Conservation (phyloP, 768 basidiomycete genomes). For the Phanerochaete sordida region DNA sequence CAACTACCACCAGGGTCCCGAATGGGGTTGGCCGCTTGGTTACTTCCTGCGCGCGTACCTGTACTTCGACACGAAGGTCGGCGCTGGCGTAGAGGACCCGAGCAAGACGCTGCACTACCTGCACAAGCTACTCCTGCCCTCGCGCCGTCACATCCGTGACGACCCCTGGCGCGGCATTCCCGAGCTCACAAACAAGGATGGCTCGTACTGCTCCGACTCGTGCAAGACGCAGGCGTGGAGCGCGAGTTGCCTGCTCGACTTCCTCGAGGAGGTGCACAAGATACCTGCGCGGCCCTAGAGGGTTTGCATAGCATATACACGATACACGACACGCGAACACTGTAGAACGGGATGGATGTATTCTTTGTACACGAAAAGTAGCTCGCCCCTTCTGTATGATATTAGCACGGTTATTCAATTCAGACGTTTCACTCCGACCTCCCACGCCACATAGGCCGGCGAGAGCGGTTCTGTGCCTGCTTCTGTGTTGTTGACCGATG, state of each 20-base stretch:
- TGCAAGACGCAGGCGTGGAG: slow-evolving; percentile 98
- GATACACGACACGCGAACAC: not conserved
- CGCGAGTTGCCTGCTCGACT: slow-evolving; percentile 87
- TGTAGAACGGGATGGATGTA: not conserved
- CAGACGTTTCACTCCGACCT: too few relatives aligned
- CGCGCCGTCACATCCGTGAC: slow-evolving; percentile 68
- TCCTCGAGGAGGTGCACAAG: slow-evolving; percentile 71
- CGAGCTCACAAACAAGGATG: slow-evolving; percentile 86
- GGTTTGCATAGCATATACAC: not conserved
- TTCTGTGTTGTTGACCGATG: too few relatives aligned
- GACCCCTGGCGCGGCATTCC: slow-evolving; percentile 95
- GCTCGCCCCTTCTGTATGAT: not conserved
- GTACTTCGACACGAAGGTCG: slow-evolving; percentile 73
- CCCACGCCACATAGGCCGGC: too few relatives aligned
- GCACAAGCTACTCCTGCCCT: slow-evolving; percentile 64
- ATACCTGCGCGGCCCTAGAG: slow-evolving; percentile 4
- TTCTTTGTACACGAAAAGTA: not conserved
- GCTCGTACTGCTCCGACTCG: slow-evolving; percentile 79
- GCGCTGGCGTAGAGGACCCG: slow-evolving; percentile 66
- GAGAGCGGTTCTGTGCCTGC: too few relatives aligned
- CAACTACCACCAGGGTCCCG: slow-evolving; percentile 95
- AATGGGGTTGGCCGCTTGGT: slow-evolving; percentile 95
- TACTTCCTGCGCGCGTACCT: slow-evolving; percentile 95
- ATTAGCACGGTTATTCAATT: not conserved
- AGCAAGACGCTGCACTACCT: slow-evolving; percentile 76